Base-by-base conservation (phyloP, 2,329 filamentous ascomycete genomes). In the Simplicillium aogashimaense region DNA sequence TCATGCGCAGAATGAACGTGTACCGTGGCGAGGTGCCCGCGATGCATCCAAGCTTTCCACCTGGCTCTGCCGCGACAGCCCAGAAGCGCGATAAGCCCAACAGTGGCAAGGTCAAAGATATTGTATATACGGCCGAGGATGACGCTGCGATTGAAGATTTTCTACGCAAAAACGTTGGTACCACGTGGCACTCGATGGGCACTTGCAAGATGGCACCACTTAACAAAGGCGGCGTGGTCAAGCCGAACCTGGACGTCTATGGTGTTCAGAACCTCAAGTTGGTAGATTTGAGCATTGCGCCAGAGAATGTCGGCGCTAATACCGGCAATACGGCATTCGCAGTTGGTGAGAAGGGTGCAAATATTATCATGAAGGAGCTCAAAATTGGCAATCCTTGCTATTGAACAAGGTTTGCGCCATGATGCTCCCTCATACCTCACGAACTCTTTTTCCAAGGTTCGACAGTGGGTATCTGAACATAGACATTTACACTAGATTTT, bases 1-100 rank as follows among this genome's bases (percentile, higher is more conserved):
- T 81, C 43, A 61, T 67, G 17, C 69, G 77, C 3, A 69, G 75
- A 8, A 71, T 74, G 50, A 55, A 63, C 2, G 64, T 67, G 46
- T 79, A 71, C 56, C 49, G 63, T 47, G 61, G 73, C 52, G 64
- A 72, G 50, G 29, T 65, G 3, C 52, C 56, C 7, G 45, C 50
- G 8, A 52, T 58, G 0, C 66, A 70, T 41, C 69, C 69, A 1
- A 50, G 53, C 12, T 73, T 72, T 45, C 47, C 59, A 3, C 45
- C 54, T 3, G 57, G 50, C 1, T 66, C 61, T 4, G 53, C 57
- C 15, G 68, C 67, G 3, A 56, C 56, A 0, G n/a, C 77, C 1
- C 72, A 74, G 3, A 55, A 64, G 29, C 62, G 70, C 42, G 69
- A 6, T 58, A 45, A 20, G 57, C 20, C 9, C 6, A 40, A 55